Evolutionary conservation across 163 green algal genomes (phyloP).

Genomic region (Volvox carteri): DNA sequence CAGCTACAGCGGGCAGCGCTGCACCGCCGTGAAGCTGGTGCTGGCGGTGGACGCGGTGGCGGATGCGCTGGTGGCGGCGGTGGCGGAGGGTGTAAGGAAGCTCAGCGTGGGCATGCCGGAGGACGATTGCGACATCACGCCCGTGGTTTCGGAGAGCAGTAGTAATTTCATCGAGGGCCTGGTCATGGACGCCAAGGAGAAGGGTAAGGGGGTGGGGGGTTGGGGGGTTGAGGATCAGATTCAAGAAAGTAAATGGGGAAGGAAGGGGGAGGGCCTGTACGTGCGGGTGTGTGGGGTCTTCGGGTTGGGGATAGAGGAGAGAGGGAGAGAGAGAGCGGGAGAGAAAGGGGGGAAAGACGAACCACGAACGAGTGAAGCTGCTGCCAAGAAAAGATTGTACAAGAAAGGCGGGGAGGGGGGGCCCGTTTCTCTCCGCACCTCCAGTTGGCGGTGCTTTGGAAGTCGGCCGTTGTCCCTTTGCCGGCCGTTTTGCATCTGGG

Average conservation of each 20-base stretch:
- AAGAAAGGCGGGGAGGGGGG: no score
- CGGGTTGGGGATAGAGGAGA: no score
- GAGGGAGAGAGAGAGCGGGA: no score
- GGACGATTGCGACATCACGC: conserved; percentile 92
- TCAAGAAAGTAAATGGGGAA: neutral
- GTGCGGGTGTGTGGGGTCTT: no score
- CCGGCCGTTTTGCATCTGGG: no score
- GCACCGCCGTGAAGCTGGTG: conserved; percentile 97
- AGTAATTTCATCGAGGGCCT: conserved; percentile 97
- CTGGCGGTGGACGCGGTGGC: conserved; percentile 85
- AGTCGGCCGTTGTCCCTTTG: no score
- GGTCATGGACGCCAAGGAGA: conserved; percentile 78
- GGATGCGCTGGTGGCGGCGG: conserved; percentile 86
- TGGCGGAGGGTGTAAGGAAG: conserved; percentile 76
- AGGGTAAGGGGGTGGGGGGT: conserved; percentile 52
- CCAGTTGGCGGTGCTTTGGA: no score
- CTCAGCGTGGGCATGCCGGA: conserved; percentile 89
- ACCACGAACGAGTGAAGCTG: no score
- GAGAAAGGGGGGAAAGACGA: no score
- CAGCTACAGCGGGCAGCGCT: conserved; percentile 89
- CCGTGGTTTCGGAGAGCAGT: conserved; percentile 88
- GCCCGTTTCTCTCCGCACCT: no score
- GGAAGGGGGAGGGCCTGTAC: neutral
- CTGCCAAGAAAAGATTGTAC: no score
- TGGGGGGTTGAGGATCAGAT: neutral